These are phyloP conservation scores for Stachybotrys elegans DNA, from an alignment of 2,329 filamentous ascomycete species.

Conservation along the genomic window DNA sequence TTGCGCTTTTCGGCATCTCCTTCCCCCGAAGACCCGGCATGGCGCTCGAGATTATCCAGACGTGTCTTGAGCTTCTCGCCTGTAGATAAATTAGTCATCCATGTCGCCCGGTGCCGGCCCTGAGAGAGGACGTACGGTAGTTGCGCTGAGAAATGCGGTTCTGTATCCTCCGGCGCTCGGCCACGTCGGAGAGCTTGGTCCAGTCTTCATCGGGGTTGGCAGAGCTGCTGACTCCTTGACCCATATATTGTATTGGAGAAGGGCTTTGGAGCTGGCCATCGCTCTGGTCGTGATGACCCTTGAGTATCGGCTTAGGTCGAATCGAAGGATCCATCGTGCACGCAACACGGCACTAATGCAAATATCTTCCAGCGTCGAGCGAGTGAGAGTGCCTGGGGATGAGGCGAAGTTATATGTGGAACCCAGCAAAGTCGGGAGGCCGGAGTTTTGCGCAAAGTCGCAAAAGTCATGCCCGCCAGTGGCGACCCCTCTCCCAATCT, in stretches of 20 bases:
- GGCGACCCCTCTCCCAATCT: not conserved
- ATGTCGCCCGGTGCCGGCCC: slow-evolving; percentile 5
- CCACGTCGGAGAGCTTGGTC: slow-evolving; percentile 97
- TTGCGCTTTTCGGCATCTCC: no score
- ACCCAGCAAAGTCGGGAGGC: not conserved
- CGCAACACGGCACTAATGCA: not conserved
- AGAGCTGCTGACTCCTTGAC: no score
- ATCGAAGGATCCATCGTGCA: no score
- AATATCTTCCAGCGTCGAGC: not conserved
- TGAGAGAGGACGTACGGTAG: slow-evolving; percentile 64
- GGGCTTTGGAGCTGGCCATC: not conserved
- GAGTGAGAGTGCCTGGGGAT: not conserved
- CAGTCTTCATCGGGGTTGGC: slow-evolving; percentile 97
- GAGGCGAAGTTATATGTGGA: not conserved
- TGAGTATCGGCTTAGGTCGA: not conserved
- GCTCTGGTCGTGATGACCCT: not conserved
- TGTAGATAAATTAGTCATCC: slow-evolving; percentile 29
- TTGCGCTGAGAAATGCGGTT: slow-evolving; percentile 97
- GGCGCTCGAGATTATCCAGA: slow-evolving; percentile 77
- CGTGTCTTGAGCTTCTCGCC: slow-evolving; percentile 92
- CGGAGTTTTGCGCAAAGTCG: not conserved
- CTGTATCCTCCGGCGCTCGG: slow-evolving; percentile 88
- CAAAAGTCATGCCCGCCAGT: not conserved
- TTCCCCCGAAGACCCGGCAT: slow-evolving; percentile 59
- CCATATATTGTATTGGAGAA: slow-evolving; percentile 61